Base-by-base conservation (phyloP, 2,329 filamentous ascomycete species). In the Cordyceps tenuipes region DNA sequence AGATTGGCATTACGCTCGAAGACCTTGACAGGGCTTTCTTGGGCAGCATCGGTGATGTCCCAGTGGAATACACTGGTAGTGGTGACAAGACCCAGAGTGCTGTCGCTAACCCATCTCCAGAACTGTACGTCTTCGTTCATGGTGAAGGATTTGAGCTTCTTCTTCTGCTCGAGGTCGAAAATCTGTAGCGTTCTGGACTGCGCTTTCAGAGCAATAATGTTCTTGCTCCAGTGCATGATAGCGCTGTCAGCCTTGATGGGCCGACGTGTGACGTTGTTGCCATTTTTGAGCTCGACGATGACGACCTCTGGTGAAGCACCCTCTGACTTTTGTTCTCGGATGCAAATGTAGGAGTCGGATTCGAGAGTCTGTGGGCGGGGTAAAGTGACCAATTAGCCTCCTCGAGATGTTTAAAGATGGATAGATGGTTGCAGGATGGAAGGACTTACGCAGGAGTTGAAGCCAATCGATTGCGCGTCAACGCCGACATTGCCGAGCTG, bases 181-280 rank as follows among this genome's bases (percentile, higher is more conserved):
- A 99, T 96, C 79, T 99, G 95, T 63, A 99, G 84, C 66, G 94
- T 99, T 72, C 91, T 85, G 64, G 88, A 89, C 75, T 97, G 91
- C 53, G 94, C 93, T 78, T 96, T 96, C 67, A 99, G 84, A 64
- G 95, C 94, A 71, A 99, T 97, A 73, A 99, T 90, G 75, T 96
- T 91, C 73, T 88, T 90, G 68, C 83, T 88, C 90, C 91, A 96
- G 84, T 99, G 94, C 94, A 99, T 97, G 73, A 99, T 96, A 69
- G 95, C 94, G 84, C 92, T 97, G 79, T 99, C 94, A 71, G 94
- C 94, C 81, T 96, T 97, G 81, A 99, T 99, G 53, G 93, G 91
- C 72, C 93, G 86, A 70, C 90, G 88, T 68, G 91, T 94, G 74
- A 97, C 86, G 80, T 94, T 93, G 84, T 96, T 97, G 79, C 87